Evolutionary conservation across 2,329 filamentous ascomycete species (phyloP), one percentile per base, ranked within the genome.

Genomic region (Aspergillus sergii): DNA sequence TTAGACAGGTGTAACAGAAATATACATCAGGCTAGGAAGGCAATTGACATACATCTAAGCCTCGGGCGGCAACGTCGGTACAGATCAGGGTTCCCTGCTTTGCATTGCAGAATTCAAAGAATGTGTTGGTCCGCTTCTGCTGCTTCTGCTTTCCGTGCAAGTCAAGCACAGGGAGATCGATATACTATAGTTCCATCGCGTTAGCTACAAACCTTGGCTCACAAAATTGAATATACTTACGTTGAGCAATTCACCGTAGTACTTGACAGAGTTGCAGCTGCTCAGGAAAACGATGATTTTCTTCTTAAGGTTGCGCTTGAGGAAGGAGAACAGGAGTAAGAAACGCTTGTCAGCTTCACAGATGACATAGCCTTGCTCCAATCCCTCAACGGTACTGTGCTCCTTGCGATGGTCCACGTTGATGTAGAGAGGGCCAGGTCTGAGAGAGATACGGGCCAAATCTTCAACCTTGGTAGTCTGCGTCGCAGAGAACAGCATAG

Each of bases 381-480:
- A 83, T 12, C 94, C 94, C 66, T 94, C 93, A 12, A 97, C 95
- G 0, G 95, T 99, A 74, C 91, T 93, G 80, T 92, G 91, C 78
- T 96, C 89, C 81, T 96, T 91, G 73, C 89, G 84, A 77, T 96
- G 88, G 75, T 98, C 94, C 63, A 99, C 95, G 75, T 98, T 97
- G 84, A 99, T 95, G 80, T 97, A 98, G 14, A 99, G 83, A 1
- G 95, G 95, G 2, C 94, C 94, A 0, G 93, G 90, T 41, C 93
- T 88, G 55, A 99, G 85, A 5, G 95, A 99, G 75, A 99, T 96
- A 67, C 95, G 86, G 1, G 95, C 95, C 60, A 99, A 85, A 79
- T 99, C 95, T 80, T 98, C 94, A 69, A 99, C 95, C 81, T 99
- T 98, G 61, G 94, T 98, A 3, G 95, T 99, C 79, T 98, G 95